Percentiles rank a stretch among this genome's conserved stretches.
phyloP scores from a whole-genome alignment of 2,329 filamentous ascomycete species.

The Magnaporthiopsis poae region DNA sequence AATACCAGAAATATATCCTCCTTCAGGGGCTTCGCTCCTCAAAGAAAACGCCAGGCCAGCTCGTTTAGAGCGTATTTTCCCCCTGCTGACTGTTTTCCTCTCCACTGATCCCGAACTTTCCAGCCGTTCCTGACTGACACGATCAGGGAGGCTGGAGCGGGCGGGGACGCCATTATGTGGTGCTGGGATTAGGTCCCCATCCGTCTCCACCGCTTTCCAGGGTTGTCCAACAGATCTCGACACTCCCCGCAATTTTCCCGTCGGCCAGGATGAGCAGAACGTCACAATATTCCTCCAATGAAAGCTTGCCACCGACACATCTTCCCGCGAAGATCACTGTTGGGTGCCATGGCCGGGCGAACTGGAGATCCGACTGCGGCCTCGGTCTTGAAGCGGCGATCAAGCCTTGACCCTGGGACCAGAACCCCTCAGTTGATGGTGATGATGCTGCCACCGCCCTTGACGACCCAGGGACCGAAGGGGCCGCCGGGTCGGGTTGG shows the following conservation, averaged over 20 bases:
- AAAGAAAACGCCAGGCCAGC: background rate
- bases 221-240: background rate
- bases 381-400: background rate
- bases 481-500: background rate
- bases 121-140: background rate
- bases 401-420: background rate
- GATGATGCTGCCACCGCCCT: background rate
- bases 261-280: background rate
- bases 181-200: background rate
- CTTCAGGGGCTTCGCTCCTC: background rate
- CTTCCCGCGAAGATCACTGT: background rate
- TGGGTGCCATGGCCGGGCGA: background rate
- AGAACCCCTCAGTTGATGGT: background rate
- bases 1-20: background rate
- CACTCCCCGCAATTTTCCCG: background rate
- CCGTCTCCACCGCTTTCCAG: background rate
- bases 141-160: background rate
- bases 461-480: too few species aligned
- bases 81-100: background rate
- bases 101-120: background rate
- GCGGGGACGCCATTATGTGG: background rate
- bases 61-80: too few species aligned
- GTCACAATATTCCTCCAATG: background rate
- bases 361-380: background rate
- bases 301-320: background rate